Conservation (phyloP, 2,329 filamentous ascomycete genomes). For the Penicillium sp. region DNA sequence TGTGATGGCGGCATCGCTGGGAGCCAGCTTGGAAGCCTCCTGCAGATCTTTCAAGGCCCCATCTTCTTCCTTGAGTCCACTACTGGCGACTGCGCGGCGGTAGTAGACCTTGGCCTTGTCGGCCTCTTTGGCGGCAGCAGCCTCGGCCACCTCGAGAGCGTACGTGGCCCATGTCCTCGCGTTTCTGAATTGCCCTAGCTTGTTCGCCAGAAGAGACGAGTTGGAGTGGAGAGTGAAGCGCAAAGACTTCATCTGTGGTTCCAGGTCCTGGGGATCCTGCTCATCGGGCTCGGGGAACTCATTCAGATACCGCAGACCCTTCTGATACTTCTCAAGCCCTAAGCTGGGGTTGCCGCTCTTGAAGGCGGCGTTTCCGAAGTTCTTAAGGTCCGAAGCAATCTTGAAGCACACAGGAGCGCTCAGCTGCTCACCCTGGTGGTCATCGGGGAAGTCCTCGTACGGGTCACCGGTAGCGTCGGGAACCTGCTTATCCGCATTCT, state of each 20-base stretch:
- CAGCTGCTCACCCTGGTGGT: conserved; percentile 67
- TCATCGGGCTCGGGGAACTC: conserved; percentile 76
- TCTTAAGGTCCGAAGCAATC: conserved; percentile 85
- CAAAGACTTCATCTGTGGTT: conserved; percentile 70
- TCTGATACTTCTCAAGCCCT: conserved; percentile 91
- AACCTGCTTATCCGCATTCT: conserved; percentile 68
- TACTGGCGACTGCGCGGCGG: conserved; percentile 76
- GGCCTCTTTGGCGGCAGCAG: conserved; percentile 66
- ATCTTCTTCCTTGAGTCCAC: conserved; percentile 83
- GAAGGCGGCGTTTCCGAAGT: conserved; percentile 90
- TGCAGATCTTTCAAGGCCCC: conserved; percentile 75
- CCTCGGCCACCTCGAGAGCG: conserved; percentile 68
- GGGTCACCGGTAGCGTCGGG: conserved; percentile 84
- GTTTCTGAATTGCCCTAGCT: conserved; percentile 74
- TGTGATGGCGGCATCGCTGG: conserved; percentile 73
- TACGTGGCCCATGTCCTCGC: conserved; percentile 71
- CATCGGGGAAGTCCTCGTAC: conserved; percentile 96
- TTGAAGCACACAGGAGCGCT: conserved; percentile 72
- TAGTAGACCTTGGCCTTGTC: conserved; percentile 91
- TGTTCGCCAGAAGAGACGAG: conserved; percentile 81
- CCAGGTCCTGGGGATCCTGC: conserved; percentile 71
- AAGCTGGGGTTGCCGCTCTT: conserved; percentile 73
- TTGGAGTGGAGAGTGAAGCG: conserved; percentile 90
- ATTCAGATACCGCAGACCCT: conserved; percentile 86
- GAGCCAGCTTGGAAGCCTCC: conserved; percentile 74